Percentiles rank a stretch among this genome's conserved stretches.
These are phyloP conservation scores for Stachybotrys elegans DNA, from an alignment of 2,329 filamentous ascomycete genomes.

Conservation along the genomic window DNA sequence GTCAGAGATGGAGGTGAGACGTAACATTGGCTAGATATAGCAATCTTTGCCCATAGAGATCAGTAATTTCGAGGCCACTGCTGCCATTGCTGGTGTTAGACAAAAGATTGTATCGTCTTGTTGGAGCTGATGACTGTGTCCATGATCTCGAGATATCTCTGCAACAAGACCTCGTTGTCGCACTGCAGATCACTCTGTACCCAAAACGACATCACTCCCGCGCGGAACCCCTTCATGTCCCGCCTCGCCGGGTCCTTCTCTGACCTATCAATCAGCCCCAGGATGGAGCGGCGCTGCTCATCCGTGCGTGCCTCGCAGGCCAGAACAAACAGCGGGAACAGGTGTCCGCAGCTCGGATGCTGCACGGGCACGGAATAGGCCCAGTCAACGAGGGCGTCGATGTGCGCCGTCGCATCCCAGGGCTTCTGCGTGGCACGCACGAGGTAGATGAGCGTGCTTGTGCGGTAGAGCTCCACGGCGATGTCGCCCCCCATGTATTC, in stretches of 20 bases:
- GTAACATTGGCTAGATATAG: too few species aligned
- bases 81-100: too few species aligned
- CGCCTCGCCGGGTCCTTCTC: slow-evolving; percentile 12
- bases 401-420: slow-evolving; percentile 10
- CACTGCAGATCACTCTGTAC: slow-evolving; percentile 26
- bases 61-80: too few species aligned
- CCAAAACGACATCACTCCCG: slow-evolving; percentile 24
- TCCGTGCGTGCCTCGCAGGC: slow-evolving; percentile 28
- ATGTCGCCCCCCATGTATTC: too few species aligned
- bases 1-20: too few species aligned
- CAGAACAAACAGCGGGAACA: slow-evolving; percentile 29
- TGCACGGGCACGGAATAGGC: slow-evolving; percentile 12
- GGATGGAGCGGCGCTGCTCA: slow-evolving; percentile 20
- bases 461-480: slow-evolving; percentile 9
- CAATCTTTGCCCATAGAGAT: too few species aligned
- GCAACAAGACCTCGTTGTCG: slow-evolving; percentile 21
- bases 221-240: slow-evolving; percentile 16
- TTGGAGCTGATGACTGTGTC: slow-evolving; percentile 11
- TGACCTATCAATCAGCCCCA: slow-evolving; percentile 23
- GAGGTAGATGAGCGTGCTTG: slow-evolving; percentile 13
- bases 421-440: slow-evolving; percentile 16
- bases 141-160: slow-evolving; percentile 23
- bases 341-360: slow-evolving; percentile 19
- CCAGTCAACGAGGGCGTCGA: slow-evolving; percentile 14
- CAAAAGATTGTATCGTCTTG: slow-evolving; percentile 10